These are phyloP conservation scores for Sporothrix variecibatus DNA, from an alignment of 2,329 filamentous ascomycete species.

Conservation along the genomic window DNA sequence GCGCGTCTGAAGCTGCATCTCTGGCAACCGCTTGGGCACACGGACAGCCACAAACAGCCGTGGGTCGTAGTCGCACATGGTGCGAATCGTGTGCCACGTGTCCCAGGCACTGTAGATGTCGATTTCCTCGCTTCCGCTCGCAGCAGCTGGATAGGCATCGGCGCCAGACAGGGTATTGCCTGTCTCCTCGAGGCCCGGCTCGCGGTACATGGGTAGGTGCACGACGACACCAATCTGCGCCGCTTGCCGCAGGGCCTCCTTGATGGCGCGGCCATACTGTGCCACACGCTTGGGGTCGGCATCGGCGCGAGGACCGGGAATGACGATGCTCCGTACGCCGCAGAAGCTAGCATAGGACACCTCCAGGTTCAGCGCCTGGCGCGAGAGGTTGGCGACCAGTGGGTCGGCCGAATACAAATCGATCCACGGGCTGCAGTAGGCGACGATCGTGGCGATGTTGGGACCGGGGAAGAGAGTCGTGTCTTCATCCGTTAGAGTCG, in stretches of 20 bases:
- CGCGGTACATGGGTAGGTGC: slow-evolving; percentile 80
- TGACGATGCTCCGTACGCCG: slow-evolving; percentile 78
- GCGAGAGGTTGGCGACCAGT: slow-evolving; percentile 79
- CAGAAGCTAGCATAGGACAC: slow-evolving; percentile 95
- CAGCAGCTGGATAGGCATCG: slow-evolving; percentile 34
- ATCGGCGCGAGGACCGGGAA: slow-evolving; percentile 71
- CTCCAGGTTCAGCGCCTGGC: slow-evolving; percentile 87
- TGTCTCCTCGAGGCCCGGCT: slow-evolving; percentile 59
- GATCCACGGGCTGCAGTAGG: slow-evolving; percentile 87
- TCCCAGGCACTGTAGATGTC: slow-evolving; percentile 86
- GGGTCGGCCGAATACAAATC: slow-evolving; percentile 83
- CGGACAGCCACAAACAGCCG: slow-evolving; percentile 71
- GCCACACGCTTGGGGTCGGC: slow-evolving; percentile 56
- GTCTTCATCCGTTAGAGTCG: slow-evolving; percentile 76
- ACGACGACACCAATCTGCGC: slow-evolving; percentile 78
- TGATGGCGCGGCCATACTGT: slow-evolving; percentile 81
- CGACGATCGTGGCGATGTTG: slow-evolving; percentile 72
- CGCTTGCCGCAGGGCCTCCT: slow-evolving; percentile 74
- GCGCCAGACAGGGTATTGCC: slow-evolving; percentile 55
- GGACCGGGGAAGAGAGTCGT: slow-evolving; percentile 70
- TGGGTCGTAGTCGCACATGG: slow-evolving; percentile 79
- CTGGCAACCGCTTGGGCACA: slow-evolving; percentile 60
- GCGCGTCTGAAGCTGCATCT: slow-evolving; percentile 61
- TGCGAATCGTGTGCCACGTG: slow-evolving; percentile 85
- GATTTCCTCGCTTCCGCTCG: slow-evolving; percentile 49